These are phyloP conservation scores for Gossypium lobatum DNA, from an alignment of 441 rosid species.

Conservation along the genomic window DNA sequence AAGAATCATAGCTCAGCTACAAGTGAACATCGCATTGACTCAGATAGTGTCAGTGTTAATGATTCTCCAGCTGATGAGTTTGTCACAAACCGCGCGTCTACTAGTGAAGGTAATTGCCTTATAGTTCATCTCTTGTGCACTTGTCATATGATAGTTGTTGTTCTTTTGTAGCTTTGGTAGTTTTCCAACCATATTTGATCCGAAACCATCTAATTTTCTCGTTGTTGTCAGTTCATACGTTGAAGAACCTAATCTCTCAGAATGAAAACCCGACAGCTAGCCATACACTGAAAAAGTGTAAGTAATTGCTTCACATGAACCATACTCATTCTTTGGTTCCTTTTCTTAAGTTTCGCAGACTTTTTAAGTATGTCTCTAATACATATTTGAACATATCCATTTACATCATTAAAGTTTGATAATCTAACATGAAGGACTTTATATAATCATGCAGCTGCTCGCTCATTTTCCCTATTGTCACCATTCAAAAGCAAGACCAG, in stretches of 20 bases:
- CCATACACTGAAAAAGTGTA: slow-evolving; percentile 63
- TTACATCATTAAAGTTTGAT: slow-evolving; percentile 4
- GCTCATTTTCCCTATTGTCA: slow-evolving; percentile 69
- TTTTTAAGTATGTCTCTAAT: not conserved
- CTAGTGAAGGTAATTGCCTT: slow-evolving; percentile 62
- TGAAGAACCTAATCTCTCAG: slow-evolving; percentile 83
- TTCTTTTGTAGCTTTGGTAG: not conserved
- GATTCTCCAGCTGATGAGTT: slow-evolving; percentile 48
- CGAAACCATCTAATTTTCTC: slow-evolving; percentile 20
- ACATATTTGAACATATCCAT: not conserved
- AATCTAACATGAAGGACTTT: slow-evolving; percentile 8
- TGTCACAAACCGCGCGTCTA: slow-evolving; percentile 33
- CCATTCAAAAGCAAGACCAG: slow-evolving; percentile 82
- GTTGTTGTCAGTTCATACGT: slow-evolving; percentile 54
- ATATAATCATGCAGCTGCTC: slow-evolving; percentile 55
- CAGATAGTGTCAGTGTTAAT: slow-evolving; percentile 33
- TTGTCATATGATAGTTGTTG: not conserved
- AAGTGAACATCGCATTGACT: slow-evolving; percentile 29
- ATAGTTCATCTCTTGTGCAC: slow-evolving; percentile 9
- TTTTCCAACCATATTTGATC: not conserved
- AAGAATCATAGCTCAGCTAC: slow-evolving; percentile 54
- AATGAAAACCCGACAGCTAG: slow-evolving; percentile 56
- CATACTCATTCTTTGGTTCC: not conserved
- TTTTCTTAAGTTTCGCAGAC: not conserved
- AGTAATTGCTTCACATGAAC: slow-evolving; percentile 19